Evolutionary conservation across 495 filamentous ascomycete species (phyloP).

Genomic region (Penicillium antarcticum): DNA sequence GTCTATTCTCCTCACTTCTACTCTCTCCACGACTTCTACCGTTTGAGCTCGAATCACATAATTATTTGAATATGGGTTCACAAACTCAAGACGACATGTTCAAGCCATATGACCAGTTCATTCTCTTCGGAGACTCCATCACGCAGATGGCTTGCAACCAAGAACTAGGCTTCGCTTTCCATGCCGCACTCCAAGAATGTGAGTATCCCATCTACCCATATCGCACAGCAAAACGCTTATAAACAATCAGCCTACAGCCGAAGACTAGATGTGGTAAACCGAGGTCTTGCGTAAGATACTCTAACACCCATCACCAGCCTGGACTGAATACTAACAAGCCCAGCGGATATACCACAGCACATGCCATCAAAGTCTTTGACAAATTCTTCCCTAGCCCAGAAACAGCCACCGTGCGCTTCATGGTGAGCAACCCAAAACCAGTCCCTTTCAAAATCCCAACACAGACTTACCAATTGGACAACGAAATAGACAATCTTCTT

Average conservation of each 20-base stretch:
- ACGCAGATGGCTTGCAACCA: constrained; percentile 59
- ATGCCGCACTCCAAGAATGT: constrained; percentile 70
- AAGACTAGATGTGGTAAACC: constrained; percentile 64
- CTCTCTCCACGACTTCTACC: not conserved
- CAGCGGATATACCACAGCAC: constrained; percentile 67
- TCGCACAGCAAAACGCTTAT: not conserved
- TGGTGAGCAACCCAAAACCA: constrained; percentile 49
- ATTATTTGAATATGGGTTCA: not conserved
- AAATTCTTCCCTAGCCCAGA: constrained; percentile 54
- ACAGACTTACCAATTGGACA: constrained; percentile 3
- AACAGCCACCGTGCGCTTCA: constrained; percentile 56
- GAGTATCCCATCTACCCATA: constrained; percentile 9
- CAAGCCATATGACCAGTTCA: constrained; percentile 61
- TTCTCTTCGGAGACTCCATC: constrained; percentile 82
- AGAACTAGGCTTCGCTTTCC: constrained; percentile 64
- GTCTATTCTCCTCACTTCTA: not conserved
- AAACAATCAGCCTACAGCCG: constrained; percentile 53
- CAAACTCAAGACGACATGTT: constrained; percentile 7
- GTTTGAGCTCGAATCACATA: not conserved
- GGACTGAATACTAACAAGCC: not conserved
- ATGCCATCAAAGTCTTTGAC: constrained; percentile 58
- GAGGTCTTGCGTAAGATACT: constrained; percentile 55
- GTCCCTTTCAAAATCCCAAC: not conserved
- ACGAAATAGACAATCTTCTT: constrained; percentile 67
- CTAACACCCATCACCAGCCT: not conserved